phyloP scores from a whole-genome alignment of 345 rosid species.

The Garcia nutans region DNA sequence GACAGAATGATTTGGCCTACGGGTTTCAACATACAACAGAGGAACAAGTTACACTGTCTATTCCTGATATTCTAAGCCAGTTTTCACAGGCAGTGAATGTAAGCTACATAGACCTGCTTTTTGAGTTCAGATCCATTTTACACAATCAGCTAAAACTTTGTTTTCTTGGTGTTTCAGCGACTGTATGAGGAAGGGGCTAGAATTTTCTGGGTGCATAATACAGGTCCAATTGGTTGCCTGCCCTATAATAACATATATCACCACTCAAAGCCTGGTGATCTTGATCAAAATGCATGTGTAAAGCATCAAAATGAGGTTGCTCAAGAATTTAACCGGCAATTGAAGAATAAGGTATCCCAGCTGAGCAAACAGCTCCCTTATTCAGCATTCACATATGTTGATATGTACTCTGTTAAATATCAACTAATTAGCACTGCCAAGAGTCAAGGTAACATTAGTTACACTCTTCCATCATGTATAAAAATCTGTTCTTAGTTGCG shows the following conservation, averaged over 20 bases:
- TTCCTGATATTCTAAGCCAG: conserved; percentile 49
- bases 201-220: conserved; percentile 77
- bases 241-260: conserved; percentile 43
- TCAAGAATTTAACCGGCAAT: conserved; percentile 61
- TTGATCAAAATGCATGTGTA: conserved; percentile 60
- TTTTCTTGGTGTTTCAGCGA: conserved; percentile 38
- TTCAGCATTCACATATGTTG: conserved; percentile 59
- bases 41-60: conserved; percentile 49
- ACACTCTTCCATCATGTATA: not conserved
- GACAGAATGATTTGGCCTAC: conserved; percentile 67
- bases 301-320: conserved; percentile 56
- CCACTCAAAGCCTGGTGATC: conserved; percentile 32
- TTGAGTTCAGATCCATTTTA: not conserved
- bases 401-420: conserved; percentile 66
- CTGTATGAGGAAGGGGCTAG: conserved; percentile 70
- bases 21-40: conserved; percentile 46
- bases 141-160: not conserved
- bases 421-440: conserved; percentile 46
- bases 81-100: conserved; percentile 52
- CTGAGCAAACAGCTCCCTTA: conserved; percentile 42
- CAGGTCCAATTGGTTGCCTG: conserved; percentile 78
- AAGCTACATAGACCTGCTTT: conserved; percentile 12
- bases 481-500: not conserved
- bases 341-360: conserved; percentile 43
- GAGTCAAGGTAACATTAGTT: conserved; percentile 40